phyloP scores from a whole-genome alignment of 306 rosid species.

The Quercus glauca region DNA sequence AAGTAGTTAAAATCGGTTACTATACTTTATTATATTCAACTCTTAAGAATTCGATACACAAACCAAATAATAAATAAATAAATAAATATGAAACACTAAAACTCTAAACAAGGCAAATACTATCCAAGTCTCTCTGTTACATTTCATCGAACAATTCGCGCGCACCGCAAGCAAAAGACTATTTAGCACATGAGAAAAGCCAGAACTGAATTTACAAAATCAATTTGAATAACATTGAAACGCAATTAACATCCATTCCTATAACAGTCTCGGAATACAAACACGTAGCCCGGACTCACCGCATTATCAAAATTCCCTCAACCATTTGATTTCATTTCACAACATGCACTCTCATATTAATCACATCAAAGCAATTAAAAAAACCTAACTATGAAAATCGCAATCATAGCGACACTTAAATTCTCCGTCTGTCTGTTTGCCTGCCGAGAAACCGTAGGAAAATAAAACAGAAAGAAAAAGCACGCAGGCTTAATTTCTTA shows the following conservation, averaged over 20 bases:
- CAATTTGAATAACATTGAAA: not conserved
- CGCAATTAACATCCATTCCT: not conserved
- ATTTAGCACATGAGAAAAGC: not conserved
- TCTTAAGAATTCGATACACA: not conserved
- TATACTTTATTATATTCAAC: not conserved
- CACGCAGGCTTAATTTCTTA: not conserved
- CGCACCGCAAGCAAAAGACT: not conserved
- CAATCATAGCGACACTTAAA: not conserved
- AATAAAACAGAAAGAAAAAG: not conserved
- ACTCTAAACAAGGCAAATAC: not conserved
- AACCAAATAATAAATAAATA: not conserved
- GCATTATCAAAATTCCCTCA: not conserved
- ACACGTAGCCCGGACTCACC: not conserved
- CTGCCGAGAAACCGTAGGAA: not conserved
- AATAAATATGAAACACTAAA: not conserved
- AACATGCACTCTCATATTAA: not conserved
- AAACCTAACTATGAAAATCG: not conserved
- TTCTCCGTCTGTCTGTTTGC: not conserved
- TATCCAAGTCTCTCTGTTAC: conserved; percentile 19
- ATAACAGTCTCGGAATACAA: not conserved
- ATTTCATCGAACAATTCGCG: conserved; percentile 37
- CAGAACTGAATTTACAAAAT: not conserved
- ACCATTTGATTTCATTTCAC: not conserved
- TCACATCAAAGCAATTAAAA: not conserved
- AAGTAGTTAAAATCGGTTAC: no score